Base-by-base conservation (phyloP, 2,329 filamentous ascomycete genomes). In the Graphilbum sp. region DNA sequence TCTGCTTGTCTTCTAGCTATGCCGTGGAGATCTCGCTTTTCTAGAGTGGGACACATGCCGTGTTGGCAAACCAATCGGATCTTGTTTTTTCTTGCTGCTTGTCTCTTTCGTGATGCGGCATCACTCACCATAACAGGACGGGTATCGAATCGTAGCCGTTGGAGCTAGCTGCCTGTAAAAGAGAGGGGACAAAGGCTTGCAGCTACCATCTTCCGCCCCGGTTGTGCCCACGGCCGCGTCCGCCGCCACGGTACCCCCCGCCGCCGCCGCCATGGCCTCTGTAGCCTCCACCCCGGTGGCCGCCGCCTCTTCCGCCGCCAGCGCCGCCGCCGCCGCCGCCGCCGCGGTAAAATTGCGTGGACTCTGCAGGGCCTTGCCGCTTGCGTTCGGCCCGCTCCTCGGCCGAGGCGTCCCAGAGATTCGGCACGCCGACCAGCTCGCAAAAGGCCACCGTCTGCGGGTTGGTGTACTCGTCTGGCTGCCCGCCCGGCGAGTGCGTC, bases 361-460 rank as follows among this genome's bases (percentile, higher is more conserved):
- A 54, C 2, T 61, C 59, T 17, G 66, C 59, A 12, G 79, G 77
- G 0, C 75, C 79, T 18, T 55, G 60, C n/a, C 53, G 59, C 54
- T 67, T 69, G 41, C 79, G 66, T 42, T 64, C 62, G 13, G 61
- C 59, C 36, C 75, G 69, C 54, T 93, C 82, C 49, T 85, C 75
- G 3, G 79, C 69, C n/a, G 61, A 74, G 2, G 79, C 71, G 48
- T 80, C 67, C 63, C 74, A 93, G 10, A 76, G 65, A 53, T 96
- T 93, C 6, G 71, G 61, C 25, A 98, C 75, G 9, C 70, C 75
- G 1, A 96, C 50, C 39, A 96, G 58, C 40, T 76, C 63, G 56
- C 90, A 98, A 52, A 88, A 96, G 3, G 64, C 58, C n/a, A 62
- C 64, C 7, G 86, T 96, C 59, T 96, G 88, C 12, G 80, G 78